Evolutionary conservation across 768 basidiomycete species (phyloP).

Genomic region (Lyophyllum shimeji): DNA sequence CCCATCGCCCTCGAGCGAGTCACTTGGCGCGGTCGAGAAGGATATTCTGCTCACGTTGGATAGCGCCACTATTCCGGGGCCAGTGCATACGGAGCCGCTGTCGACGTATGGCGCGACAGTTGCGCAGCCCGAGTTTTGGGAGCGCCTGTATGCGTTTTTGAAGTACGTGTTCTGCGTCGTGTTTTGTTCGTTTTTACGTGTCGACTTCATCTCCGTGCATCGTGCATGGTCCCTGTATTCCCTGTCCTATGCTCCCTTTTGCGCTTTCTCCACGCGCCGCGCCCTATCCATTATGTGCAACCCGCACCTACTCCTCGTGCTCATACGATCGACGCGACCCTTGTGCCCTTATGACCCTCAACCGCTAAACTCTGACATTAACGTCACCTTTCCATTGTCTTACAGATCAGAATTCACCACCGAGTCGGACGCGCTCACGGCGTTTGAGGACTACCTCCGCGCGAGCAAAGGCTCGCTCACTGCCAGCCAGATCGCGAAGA

Average conservation of each 20-base stretch:
- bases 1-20: constrained; percentile 62
- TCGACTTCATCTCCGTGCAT: background rate
- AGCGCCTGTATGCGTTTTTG: constrained; percentile 62
- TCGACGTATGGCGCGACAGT: constrained; percentile 67
- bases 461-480: constrained; percentile 80
- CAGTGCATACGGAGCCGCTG: constrained; percentile 42
- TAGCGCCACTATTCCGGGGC: constrained; percentile 27
- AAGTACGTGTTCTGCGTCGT: constrained; percentile 37
- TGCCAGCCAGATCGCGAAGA: constrained; percentile 86
- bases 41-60: constrained; percentile 75
- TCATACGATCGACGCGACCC: too few species aligned
- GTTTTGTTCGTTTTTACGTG: background rate
- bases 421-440: constrained; percentile 61
- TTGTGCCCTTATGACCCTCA: too few species aligned
- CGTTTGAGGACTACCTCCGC: constrained; percentile 86
- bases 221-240: background rate
- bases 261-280: too few species aligned
- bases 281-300: too few species aligned
- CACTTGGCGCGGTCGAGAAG: constrained; percentile 36
- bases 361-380: background rate
- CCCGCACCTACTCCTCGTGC: too few species aligned
- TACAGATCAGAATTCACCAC: constrained; percentile 62
- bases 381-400: background rate
- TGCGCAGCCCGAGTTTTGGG: constrained; percentile 82
- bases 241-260: too few species aligned